A percentile compares a stretch with the other conserved stretches of the same genome.
Conservation (phyloP, 805 yeast genomes). For the Candida orba region DNA sequence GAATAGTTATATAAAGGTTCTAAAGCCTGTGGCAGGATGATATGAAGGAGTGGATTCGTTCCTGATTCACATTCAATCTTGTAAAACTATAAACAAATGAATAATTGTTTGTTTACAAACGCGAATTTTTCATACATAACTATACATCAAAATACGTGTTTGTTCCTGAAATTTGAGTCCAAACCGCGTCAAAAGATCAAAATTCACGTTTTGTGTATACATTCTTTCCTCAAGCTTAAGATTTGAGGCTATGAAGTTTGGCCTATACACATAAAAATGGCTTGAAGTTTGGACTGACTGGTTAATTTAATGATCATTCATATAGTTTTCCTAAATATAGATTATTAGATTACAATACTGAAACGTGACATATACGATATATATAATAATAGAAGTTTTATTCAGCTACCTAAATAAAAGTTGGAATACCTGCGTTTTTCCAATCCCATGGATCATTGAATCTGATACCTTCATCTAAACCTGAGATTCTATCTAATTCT, state of each 20-base stretch:
- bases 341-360: too few relatives aligned
- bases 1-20: neutral
- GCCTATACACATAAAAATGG: too few relatives aligned
- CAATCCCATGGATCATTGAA: slow-evolving; percentile 66
- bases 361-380: too few relatives aligned
- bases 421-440: slow-evolving; percentile 20
- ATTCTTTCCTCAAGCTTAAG: too few relatives aligned
- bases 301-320: neutral
- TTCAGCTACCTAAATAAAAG: slow-evolving; percentile 12
- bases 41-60: neutral
- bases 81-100: neutral
- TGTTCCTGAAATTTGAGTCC: too few relatives aligned
- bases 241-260: too few relatives aligned
- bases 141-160: neutral
- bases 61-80: neutral
- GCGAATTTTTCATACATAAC: neutral
- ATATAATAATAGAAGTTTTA: too few relatives aligned
- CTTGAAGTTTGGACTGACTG: too few relatives aligned
- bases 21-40: neutral
- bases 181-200: too few relatives aligned
- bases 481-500: slow-evolving; percentile 49
- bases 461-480: slow-evolving; percentile 61
- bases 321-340: too few relatives aligned
- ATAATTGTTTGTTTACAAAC: neutral
- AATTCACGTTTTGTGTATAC: too few relatives aligned